Conservation (phyloP, 1,284 basidiomycete genomes). For the Ganoderma lingzhi region DNA sequence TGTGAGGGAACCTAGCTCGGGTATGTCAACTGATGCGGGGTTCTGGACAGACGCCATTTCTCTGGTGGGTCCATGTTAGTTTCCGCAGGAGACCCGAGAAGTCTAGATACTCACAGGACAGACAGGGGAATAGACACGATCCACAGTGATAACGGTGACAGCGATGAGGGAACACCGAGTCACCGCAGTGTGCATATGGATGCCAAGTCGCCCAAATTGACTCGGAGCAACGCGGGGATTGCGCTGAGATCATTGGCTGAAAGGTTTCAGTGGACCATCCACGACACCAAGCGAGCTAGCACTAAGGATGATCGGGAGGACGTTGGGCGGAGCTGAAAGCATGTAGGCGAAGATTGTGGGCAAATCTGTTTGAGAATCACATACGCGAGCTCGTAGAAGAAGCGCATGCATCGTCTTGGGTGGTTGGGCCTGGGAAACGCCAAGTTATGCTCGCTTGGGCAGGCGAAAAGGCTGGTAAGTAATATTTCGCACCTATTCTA, state of each 20-base stretch:
- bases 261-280: neutral
- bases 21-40: neutral
- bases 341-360: neutral
- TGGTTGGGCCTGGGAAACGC: neutral
- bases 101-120: neutral
- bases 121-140: neutral
- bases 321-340: neutral
- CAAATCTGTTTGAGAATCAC: neutral
- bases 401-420: too few relatives aligned
- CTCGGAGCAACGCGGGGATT: neutral
- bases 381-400: neutral
- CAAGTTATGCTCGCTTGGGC: neutral
- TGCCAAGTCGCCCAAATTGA: slow-evolving; percentile 1
- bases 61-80: neutral
- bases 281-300: neutral
- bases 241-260: neutral
- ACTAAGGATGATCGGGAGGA: neutral
- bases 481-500: neutral
- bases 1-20: neutral
- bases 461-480: neutral
- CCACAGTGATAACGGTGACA: neutral
- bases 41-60: neutral
- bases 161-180: neutral
- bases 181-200: neutral
- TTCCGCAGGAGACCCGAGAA: neutral